These are phyloP conservation scores for Lecanosticta acicola DNA, from an alignment of 2,329 filamentous ascomycete species.

Conservation along the genomic window DNA sequence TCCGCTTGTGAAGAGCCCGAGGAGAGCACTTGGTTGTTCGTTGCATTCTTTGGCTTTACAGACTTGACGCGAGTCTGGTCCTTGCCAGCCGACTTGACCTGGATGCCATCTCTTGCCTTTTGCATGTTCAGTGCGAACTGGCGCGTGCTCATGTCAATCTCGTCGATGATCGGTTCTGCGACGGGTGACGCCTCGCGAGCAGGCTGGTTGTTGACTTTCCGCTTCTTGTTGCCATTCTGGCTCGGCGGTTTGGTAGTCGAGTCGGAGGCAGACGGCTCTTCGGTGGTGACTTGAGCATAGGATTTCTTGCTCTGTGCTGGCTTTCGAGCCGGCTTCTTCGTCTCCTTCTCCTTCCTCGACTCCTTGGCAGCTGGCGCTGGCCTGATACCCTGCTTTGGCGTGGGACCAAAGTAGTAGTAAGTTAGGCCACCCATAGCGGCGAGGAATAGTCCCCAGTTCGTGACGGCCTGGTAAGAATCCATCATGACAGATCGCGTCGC, in stretches of 20 bases:
- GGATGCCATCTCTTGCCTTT: conserved; percentile 63
- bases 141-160: conserved; percentile 61
- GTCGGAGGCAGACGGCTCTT: conserved; percentile 1
- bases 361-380: conserved; percentile 12
- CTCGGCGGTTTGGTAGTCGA: not conserved
- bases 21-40: conserved; percentile 37
- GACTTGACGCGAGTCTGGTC: conserved; percentile 42
- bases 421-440: conserved; percentile 1
- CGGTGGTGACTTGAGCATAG: not conserved
- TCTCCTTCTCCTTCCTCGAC: conserved; percentile 15
- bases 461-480: conserved; percentile 5
- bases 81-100: conserved; percentile 58
- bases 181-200: not conserved
- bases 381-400: not conserved
- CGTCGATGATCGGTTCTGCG: conserved; percentile 38
- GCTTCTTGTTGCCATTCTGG: conserved; percentile 29
- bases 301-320: conserved; percentile 3
- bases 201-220: conserved; percentile 28
- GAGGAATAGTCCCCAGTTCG: conserved; percentile 11
- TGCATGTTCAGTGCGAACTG: conserved; percentile 72
- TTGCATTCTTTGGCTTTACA: conserved; percentile 48
- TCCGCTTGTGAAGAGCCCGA: conserved; percentile 67
- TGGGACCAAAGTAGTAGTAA: conserved; percentile 8
- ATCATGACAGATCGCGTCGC: conserved; percentile 1
- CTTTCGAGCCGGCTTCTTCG: conserved; percentile 9